A percentile compares a stretch with the other conserved stretches of the same genome.
Evolutionary conservation across 371 early-diverging fungal genomes (phyloP).

Genomic region (Lichtheimia corymbifera): DNA sequence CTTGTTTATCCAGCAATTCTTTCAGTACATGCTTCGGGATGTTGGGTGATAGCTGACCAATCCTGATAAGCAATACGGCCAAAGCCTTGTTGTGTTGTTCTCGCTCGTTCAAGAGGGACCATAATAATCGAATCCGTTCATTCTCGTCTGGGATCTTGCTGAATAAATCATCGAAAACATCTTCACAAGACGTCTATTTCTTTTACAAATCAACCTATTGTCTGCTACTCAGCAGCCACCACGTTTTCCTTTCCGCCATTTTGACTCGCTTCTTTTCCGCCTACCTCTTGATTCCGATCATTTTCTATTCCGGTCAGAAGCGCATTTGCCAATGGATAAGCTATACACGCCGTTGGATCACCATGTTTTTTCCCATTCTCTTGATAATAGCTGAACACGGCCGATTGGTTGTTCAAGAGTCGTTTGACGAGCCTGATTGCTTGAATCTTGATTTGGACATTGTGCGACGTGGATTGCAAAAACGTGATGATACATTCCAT

Average conservation of each 20-base stretch:
- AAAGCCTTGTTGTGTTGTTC: neutral
- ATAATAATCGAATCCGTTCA: neutral
- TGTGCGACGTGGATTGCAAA: neutral
- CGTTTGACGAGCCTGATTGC: constrained; percentile 8
- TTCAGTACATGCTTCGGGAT: constrained; percentile 4
- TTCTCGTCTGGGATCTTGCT: neutral
- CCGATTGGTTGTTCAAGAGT: constrained; percentile 10
- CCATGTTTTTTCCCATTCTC: neutral
- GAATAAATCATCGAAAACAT: neutral
- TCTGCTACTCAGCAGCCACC: too few relatives aligned
- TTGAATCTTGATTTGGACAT: constrained; percentile 1
- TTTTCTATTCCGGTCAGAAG: neutral
- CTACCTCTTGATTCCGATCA: neutral
- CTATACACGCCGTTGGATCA: constrained; percentile 1
- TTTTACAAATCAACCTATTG: too few relatives aligned
- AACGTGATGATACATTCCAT: constrained; percentile 7
- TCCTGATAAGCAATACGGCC: constrained; percentile 1
- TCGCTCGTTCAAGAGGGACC: neutral
- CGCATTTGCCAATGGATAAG: constrained; percentile 8
- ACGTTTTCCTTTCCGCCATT: neutral
- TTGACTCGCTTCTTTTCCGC: constrained; percentile 2
- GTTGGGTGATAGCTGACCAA: constrained; percentile 16
- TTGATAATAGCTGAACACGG: constrained; percentile 8
- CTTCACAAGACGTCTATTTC: neutral
- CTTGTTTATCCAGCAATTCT: constrained; percentile 6